phyloP scores from a whole-genome alignment of 108 stramenopile species.

The Cyclostephanos invisitatus region DNA sequence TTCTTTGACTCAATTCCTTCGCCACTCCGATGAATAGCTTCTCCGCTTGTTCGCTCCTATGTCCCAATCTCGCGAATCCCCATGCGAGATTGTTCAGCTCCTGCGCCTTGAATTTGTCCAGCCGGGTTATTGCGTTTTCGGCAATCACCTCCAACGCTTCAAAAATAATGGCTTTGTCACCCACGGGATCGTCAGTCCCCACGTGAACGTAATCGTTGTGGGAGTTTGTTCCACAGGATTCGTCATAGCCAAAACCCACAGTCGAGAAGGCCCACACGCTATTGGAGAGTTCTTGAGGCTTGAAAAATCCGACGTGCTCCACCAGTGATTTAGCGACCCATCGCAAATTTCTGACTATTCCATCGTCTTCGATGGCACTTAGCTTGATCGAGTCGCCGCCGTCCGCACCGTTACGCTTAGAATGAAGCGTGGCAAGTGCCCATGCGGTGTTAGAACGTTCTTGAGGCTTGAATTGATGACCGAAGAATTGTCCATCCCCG shows the following conservation, averaged over 20 bases:
- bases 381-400: background rate
- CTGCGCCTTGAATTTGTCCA: constrained; percentile 63
- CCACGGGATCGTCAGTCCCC: constrained; percentile 50
- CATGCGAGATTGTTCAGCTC: constrained; percentile 82
- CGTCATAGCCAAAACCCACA: constrained; percentile 70
- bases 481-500: constrained; percentile 53
- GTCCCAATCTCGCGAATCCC: constrained; percentile 66
- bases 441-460: constrained; percentile 61
- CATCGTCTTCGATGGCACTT: constrained; percentile 43
- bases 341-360: constrained; percentile 62
- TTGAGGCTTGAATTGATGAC: constrained; percentile 60
- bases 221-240: constrained; percentile 26
- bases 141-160: constrained; percentile 50
- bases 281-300: constrained; percentile 69
- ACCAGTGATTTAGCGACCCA: constrained; percentile 52
- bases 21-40: constrained; percentile 52
- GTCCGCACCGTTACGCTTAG: constrained; percentile 37
- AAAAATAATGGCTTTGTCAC: constrained; percentile 52
- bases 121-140: constrained; percentile 38
- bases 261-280: constrained; percentile 77
- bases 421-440: constrained; percentile 76
- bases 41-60: constrained; percentile 48
- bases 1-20: constrained; percentile 44
- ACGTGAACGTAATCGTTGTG: constrained; percentile 71
- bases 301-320: constrained; percentile 52